Evolutionary conservation across 257 asterid species (phyloP), one percentile per base, ranked within the genome.

Genomic region (Avicennia marina): DNA sequence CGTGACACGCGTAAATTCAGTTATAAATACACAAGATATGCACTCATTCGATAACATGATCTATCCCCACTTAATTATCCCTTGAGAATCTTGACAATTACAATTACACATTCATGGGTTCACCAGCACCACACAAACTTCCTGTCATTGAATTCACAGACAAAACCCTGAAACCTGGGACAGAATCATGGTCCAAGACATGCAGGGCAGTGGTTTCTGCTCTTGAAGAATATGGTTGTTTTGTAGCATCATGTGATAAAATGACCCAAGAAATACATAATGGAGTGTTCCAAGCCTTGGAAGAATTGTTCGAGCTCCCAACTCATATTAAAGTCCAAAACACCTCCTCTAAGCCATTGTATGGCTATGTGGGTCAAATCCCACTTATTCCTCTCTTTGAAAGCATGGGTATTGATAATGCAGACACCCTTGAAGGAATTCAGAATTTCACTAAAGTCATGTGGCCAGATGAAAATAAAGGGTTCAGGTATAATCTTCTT

Each of bases 381-480:
- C 71, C 81, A 1, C 0, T 57, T 6, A 53, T 77, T 3, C 86
- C 86, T 12, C 40, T 80, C 24, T 77, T 68, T 21, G 84, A 80
- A 69, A 70, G 84, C 7, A 17, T 80, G 2, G 84, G 81, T 7
- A 56, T 80, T 33, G 84, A 74, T 47, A 52, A 71, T 34, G 56
- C 87, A 4, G 68, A 61, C 1, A 66, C 65, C 20, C 24, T 3
- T 3, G 53, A 54, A 53, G 77, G 65, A 22, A 64, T 55, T 9
- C 4, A 66, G 19, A 57, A 9, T 2, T 80, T 80, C 17, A 60
- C 75, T 11, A 13, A 4, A 51, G 71, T 74, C 45, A n/a, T 80
- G 43, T 80, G 87, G 87, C 87, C 87, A 4, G 53, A 65, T 0
- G 87, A 84, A 47, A 74, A 80, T 33, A 17, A 55, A 10, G 20